Percentiles rank a stretch among this genome's conserved stretches.
Evolutionary conservation across 768 basidiomycete species (phyloP).

Genomic region (Coprinellus aureogranulatus): DNA sequence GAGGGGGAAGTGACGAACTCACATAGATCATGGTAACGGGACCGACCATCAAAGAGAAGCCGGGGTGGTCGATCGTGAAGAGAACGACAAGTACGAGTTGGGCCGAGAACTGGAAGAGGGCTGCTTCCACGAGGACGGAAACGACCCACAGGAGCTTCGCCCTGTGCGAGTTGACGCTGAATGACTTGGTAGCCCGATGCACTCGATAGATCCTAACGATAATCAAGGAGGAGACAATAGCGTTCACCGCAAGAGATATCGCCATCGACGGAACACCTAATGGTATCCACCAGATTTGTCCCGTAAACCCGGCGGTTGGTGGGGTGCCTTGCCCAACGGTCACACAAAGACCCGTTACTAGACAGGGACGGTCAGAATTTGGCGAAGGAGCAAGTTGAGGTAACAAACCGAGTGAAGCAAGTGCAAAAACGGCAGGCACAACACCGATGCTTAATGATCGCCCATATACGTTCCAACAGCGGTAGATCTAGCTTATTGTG

Average conservation of each 20-base stretch:
- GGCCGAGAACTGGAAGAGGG: not conserved
- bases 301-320: not conserved
- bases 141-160: not conserved
- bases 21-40: not conserved
- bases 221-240: not conserved
- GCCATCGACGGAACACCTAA: not conserved
- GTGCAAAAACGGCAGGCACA: not conserved
- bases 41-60: not conserved
- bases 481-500: not conserved
- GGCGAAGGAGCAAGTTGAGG: not conserved
- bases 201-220: not conserved
- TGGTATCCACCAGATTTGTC: not conserved
- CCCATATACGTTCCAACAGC: not conserved
- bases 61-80: not conserved
- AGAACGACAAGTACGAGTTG: not conserved
- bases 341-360: not conserved
- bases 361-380: not conserved
- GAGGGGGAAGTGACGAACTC: not conserved
- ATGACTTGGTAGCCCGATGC: not conserved
- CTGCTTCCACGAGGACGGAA: not conserved
- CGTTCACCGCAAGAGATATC: not conserved
- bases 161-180: not conserved
- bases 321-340: not conserved
- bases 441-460: not conserved
- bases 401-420: not conserved